Evolutionary conservation across 2,329 filamentous ascomycete genomes (phyloP).

Genomic region (Neonectria ditissima): DNA sequence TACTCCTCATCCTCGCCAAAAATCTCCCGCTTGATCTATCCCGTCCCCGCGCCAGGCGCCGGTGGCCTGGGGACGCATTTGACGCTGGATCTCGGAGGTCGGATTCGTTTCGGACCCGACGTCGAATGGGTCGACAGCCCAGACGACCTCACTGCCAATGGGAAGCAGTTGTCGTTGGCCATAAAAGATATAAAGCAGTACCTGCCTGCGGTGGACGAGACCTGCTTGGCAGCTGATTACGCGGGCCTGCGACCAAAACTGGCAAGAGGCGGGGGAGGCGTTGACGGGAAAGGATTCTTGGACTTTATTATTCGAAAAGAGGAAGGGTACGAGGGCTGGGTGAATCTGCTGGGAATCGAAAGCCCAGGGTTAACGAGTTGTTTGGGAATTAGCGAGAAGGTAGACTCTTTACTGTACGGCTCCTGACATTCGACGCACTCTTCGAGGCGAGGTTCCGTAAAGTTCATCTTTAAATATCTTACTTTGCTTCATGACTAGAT

Average conservation of each 20-base stretch:
- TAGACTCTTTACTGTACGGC: constrained; percentile 65
- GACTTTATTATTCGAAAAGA: constrained; percentile 88
- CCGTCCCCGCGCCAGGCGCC: constrained; percentile 83
- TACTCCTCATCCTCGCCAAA: constrained; percentile 75
- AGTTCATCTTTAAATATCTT: too few relatives aligned
- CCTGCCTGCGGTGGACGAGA: constrained; percentile 77
- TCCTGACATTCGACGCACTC: background rate
- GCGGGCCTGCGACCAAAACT: constrained; percentile 93
- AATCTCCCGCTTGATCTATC: constrained; percentile 84
- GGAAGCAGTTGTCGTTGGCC: constrained; percentile 72
- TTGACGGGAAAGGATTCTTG: constrained; percentile 74
- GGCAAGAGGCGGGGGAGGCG: constrained; percentile 68
- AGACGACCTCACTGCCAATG: constrained; percentile 74
- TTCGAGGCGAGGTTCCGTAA: background rate
- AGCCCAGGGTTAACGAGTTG: constrained; percentile 90
- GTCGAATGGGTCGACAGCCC: constrained; percentile 89
- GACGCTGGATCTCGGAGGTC: constrained; percentile 87
- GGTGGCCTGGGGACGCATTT: constrained; percentile 93
- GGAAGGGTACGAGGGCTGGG: constrained; percentile 82
- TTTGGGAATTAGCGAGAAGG: constrained; percentile 86
- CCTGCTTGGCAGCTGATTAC: constrained; percentile 81
- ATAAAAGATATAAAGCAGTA: constrained; percentile 82
- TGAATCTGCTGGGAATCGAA: constrained; percentile 93
- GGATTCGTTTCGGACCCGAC: constrained; percentile 92
- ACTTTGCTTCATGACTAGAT: too few relatives aligned